These are phyloP conservation scores for Mollisiaceae sp. DNA, from an alignment of 2,329 filamentous ascomycete genomes.

Conservation along the genomic window DNA sequence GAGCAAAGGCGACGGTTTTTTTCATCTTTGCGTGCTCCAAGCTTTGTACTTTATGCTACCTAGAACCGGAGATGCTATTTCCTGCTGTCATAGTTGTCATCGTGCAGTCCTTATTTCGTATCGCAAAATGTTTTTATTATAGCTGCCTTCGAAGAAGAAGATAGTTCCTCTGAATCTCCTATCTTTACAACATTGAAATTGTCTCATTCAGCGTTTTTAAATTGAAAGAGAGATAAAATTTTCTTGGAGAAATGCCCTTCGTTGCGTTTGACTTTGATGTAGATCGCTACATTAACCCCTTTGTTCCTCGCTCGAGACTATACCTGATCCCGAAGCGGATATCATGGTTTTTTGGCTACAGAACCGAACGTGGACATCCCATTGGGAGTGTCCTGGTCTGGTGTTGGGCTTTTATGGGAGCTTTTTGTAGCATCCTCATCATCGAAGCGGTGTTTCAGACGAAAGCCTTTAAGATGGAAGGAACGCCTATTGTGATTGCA, in stretches of 20 bases:
- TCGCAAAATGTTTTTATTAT: constrained; percentile 8
- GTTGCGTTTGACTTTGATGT: constrained; percentile 63
- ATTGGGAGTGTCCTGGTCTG: constrained; percentile 64
- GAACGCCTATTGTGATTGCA: constrained; percentile 66
- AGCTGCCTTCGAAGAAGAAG: background rate
- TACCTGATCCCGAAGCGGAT: constrained; percentile 67
- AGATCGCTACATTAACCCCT: constrained; percentile 75
- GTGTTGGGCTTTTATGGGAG: constrained; percentile 68
- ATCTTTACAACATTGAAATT: background rate
- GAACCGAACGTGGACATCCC: constrained; percentile 41
- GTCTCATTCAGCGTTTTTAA: background rate
- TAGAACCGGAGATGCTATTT: constrained; percentile 33
- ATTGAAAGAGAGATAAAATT: constrained; percentile 8
- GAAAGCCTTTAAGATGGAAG: constrained; percentile 55
- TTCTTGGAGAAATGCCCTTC: background rate
- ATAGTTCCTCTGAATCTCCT: constrained; percentile 8
- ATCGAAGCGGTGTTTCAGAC: constrained; percentile 62
- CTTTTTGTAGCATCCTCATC: constrained; percentile 64
- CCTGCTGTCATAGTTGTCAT: constrained; percentile 29
- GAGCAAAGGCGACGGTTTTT: constrained; percentile 1
- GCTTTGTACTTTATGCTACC: constrained; percentile 9
- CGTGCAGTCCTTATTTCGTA: constrained; percentile 6
- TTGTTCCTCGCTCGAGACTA: constrained; percentile 70
- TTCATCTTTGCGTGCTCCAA: background rate
- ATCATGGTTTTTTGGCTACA: constrained; percentile 71